Percentiles rank a stretch among this genome's conserved stretches.
phyloP scores from a whole-genome alignment of 2,329 filamentous ascomycete species.

The Phyllachora maydis region DNA sequence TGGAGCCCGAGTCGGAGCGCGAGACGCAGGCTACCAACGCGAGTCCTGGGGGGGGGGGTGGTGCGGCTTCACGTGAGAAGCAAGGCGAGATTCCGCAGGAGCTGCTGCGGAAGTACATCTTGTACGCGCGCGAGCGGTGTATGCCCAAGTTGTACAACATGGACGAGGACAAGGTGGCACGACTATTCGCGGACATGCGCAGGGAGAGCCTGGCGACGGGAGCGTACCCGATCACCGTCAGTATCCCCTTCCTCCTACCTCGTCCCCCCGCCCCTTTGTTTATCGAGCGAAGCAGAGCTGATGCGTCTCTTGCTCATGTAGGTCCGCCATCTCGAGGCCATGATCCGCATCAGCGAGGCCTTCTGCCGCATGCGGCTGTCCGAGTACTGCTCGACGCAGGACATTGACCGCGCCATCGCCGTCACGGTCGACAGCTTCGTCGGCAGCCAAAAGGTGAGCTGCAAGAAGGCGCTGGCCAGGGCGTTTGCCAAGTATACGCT shows the following conservation, averaged over 20 bases:
- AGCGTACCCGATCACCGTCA: conserved; percentile 91
- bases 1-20: conserved; percentile 38
- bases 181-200: conserved; percentile 91
- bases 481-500: conserved; percentile 90
- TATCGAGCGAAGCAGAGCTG: not conserved
- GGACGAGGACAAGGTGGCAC: conserved; percentile 89
- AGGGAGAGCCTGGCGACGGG: conserved; percentile 83
- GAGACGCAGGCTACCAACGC: conserved; percentile 10
- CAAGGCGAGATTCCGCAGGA: conserved; percentile 73
- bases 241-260: conserved; percentile 13
- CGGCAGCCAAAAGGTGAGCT: conserved; percentile 88
- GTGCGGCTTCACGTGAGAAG: too few species aligned
- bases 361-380: conserved; percentile 98
- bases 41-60: conserved; percentile 5
- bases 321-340: conserved; percentile 94
- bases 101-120: conserved; percentile 83
- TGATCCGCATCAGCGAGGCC: conserved; percentile 82
- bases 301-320: conserved; percentile 15
- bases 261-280: not conserved
- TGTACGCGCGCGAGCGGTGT: conserved; percentile 81
- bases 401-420: conserved; percentile 92
- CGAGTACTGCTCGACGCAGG: conserved; percentile 74
- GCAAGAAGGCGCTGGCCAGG: conserved; percentile 84
- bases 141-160: conserved; percentile 90
- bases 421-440: conserved; percentile 95